phyloP scores from a whole-genome alignment of 1,284 basidiomycete genomes.

The Ustilago esculenta region DNA sequence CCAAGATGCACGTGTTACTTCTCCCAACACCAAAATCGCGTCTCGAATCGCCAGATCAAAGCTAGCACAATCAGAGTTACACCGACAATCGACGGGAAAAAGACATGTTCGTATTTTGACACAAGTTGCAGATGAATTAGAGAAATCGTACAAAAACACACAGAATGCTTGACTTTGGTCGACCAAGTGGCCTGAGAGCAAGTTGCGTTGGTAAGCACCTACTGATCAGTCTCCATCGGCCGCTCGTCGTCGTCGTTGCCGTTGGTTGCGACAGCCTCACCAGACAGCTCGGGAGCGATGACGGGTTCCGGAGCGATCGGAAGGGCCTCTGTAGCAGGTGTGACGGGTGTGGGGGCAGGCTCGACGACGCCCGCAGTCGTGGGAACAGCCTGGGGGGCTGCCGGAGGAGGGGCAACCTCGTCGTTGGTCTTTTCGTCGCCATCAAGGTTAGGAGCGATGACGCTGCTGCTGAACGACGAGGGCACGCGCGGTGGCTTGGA shows the following conservation, averaged over 20 bases:
- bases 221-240: constrained; percentile 23
- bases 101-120: background rate
- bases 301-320: constrained; percentile 1
- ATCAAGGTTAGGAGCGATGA: constrained; percentile 13
- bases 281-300: constrained; percentile 16
- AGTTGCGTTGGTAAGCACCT: too few species aligned
- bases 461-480: constrained; percentile 16
- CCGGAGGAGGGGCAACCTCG: constrained; percentile 1
- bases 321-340: background rate
- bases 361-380: constrained; percentile 19
- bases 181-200: too few species aligned
- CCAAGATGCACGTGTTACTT: too few species aligned
- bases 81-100: too few species aligned
- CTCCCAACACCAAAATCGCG: too few species aligned
- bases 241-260: constrained; percentile 1
- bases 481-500: constrained; percentile 34
- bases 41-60: too few species aligned
- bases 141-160: background rate
- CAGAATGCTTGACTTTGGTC: too few species aligned
- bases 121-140: constrained; percentile 3
- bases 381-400: constrained; percentile 2
- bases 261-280: background rate
- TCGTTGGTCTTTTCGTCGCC: background rate
- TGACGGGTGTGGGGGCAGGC: constrained; percentile 15
- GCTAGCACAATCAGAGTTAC: too few species aligned